Conservation (phyloP, 805 yeast species). For the Candida vaughaniae region DNA sequence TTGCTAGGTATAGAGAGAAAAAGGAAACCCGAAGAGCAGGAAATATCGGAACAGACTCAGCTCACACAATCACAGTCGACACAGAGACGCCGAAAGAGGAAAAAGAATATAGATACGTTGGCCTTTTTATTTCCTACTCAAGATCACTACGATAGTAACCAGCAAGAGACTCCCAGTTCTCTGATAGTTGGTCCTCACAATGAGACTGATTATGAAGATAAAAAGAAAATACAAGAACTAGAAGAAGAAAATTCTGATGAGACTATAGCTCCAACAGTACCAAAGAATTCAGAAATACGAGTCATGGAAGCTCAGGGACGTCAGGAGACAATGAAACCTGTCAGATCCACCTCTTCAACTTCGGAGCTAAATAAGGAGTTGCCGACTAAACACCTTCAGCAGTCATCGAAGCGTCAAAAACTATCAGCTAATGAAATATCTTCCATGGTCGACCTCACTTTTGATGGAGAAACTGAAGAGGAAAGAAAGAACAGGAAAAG, state of each 20-base stretch:
- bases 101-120: constrained; percentile 6
- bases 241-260: neutral
- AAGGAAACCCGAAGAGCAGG: constrained; percentile 2
- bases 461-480: constrained; percentile 1
- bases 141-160: neutral
- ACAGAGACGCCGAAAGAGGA: constrained; percentile 5
- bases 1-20: constrained; percentile 1
- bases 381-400: neutral
- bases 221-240: neutral
- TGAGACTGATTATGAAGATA: neutral
- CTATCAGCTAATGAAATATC: neutral
- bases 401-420: neutral
- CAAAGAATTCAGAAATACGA: neutral
- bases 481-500: neutral
- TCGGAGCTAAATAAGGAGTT: neutral
- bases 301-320: neutral
- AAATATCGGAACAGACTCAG: neutral
- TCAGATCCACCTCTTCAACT: too few species aligned
- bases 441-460: constrained; percentile 7
- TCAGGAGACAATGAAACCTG: too few species aligned
- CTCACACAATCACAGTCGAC: neutral
- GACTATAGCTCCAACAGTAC: neutral
- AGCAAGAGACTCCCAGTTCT: neutral
- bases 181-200: neutral
- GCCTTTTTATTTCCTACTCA: constrained; percentile 9